phyloP scores from a whole-genome alignment of 768 basidiomycete species.

The Auricularia auricula-judae region DNA sequence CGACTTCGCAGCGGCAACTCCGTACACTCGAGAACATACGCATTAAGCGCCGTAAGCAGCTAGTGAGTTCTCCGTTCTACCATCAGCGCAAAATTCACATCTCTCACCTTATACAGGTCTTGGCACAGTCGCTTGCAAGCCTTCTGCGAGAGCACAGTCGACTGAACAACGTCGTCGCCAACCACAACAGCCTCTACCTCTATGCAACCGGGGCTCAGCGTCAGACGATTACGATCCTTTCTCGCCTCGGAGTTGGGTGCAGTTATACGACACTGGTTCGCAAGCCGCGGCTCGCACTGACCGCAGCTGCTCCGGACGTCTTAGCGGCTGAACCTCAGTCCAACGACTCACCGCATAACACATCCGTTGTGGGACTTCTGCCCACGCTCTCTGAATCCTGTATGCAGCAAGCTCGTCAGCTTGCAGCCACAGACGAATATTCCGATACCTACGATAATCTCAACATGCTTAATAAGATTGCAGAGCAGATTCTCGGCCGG shows the following conservation, averaged over 20 bases:
- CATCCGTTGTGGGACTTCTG: neutral
- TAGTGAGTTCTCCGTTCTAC: neutral
- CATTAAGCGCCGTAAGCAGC: neutral
- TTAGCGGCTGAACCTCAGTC: neutral
- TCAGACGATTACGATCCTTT: conserved; percentile 20
- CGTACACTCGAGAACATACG: neutral
- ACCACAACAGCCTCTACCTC: conserved; percentile 20
- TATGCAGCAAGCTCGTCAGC: conserved; percentile 6
- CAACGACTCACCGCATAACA: neutral
- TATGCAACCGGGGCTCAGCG: conserved; percentile 23
- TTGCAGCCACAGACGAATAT: conserved; percentile 15
- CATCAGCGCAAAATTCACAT: too few relatives aligned
- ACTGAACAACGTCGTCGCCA: conserved; percentile 19
- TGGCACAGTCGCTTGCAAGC: conserved; percentile 11
- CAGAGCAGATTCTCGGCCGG: conserved; percentile 24
- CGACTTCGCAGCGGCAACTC: neutral
- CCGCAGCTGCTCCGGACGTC: neutral
- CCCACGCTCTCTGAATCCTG: conserved; percentile 17
- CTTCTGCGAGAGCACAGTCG: conserved; percentile 22
- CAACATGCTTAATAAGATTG: conserved; percentile 18
- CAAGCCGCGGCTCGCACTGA: conserved; percentile 3
- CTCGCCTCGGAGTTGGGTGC: conserved; percentile 18
- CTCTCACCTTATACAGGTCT: conserved; percentile 10
- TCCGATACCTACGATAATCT: conserved; percentile 27
- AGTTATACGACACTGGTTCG: conserved; percentile 20